Conservation (phyloP, 2,329 filamentous ascomycete species). For the Blastomyces parvus region DNA sequence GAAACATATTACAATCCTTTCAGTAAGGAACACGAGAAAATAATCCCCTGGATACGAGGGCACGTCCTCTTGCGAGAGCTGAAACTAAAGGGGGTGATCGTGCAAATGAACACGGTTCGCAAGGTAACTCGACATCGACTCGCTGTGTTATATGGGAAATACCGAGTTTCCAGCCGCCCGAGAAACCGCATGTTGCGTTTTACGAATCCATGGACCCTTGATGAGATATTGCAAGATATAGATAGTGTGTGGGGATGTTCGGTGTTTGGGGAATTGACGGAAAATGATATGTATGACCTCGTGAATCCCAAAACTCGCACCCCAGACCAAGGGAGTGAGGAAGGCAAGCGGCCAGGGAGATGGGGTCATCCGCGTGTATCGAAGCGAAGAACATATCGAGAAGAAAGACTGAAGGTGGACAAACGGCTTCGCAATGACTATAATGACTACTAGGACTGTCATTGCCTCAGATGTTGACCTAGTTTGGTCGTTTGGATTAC, state of each 20-base stretch:
- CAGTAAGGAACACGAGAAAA: conserved; percentile 16
- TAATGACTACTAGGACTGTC: not conserved
- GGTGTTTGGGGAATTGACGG: conserved; percentile 23
- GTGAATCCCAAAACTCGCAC: conserved; percentile 13
- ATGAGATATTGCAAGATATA: conserved; percentile 27
- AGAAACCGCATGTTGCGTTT: conserved; percentile 30
- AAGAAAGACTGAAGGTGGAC: not conserved
- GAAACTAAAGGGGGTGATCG: conserved; percentile 27
- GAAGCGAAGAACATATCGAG: not conserved
- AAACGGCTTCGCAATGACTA: not conserved
- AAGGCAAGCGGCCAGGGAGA: not conserved
- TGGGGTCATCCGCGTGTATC: not conserved
- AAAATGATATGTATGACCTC: conserved; percentile 16
- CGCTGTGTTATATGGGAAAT: conserved; percentile 28
- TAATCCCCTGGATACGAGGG: conserved; percentile 33
- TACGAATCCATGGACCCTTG: conserved; percentile 28
- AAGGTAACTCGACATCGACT: conserved; percentile 30
- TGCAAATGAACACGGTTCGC: conserved; percentile 24
- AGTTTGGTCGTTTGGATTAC: not conserved
- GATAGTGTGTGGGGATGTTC: conserved; percentile 27
- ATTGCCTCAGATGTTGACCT: not conserved
- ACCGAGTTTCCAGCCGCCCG: conserved; percentile 23
- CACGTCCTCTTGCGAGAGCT: conserved; percentile 32
- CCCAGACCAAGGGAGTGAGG: too few species aligned
- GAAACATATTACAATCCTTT: conserved; percentile 17